These are phyloP conservation scores for Ensete glaucum DNA, from an alignment of 176 grass and related monocot genomes.

Conservation along the genomic window DNA sequence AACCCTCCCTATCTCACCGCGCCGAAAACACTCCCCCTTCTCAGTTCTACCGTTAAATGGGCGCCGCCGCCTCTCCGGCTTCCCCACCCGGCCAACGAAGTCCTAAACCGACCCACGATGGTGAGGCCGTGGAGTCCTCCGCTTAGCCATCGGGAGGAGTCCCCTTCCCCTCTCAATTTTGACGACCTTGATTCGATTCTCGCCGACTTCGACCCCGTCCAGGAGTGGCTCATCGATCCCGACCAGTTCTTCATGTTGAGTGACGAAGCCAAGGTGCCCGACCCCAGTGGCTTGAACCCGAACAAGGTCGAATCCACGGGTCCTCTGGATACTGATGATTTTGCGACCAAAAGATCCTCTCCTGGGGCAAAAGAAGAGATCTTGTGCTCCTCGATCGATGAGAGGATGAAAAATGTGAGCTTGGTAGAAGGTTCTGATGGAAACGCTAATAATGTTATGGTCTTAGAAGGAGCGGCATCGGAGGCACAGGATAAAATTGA, in stretches of 20 bases:
- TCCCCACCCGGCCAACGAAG: not conserved
- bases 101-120: not conserved
- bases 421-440: slow-evolving; percentile 14
- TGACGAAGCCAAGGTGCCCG: slow-evolving; percentile 15
- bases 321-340: not conserved
- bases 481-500: not conserved
- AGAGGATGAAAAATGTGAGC: slow-evolving; percentile 24
- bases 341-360: not conserved
- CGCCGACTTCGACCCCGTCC: slow-evolving; percentile 49
- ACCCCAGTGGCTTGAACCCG: not conserved
- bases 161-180: not conserved
- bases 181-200: not conserved
- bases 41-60: slow-evolving; percentile 1
- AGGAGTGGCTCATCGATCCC: slow-evolving; percentile 76
- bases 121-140: not conserved
- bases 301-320: not conserved
- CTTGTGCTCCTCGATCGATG: slow-evolving; percentile 15
- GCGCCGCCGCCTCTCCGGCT: not conserved
- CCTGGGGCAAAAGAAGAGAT: slow-evolving; percentile 16
- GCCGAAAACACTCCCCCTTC: not conserved
- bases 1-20: not conserved
- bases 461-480: not conserved
- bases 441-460: not conserved
- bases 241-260: slow-evolving; percentile 28
- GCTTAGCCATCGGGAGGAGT: not conserved